Evolutionary conservation across 164 flowering plant species (phyloP).

Genomic region (Paratinospora sagittata): DNA sequence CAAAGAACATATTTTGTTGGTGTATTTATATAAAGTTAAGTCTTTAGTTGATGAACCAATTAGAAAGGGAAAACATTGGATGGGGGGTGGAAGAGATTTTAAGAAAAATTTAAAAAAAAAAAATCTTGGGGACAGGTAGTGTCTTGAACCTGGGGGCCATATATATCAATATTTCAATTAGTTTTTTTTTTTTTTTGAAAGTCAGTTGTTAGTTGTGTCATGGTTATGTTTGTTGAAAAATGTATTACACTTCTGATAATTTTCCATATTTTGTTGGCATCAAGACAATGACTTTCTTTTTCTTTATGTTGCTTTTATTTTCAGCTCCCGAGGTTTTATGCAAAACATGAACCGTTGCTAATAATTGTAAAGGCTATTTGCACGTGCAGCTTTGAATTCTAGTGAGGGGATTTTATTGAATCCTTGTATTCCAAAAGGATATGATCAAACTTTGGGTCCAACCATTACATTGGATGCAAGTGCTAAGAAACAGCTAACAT

Average conservation of each 20-base stretch:
- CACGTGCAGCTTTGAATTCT: slow-evolving; percentile 29
- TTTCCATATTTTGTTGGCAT: background rate
- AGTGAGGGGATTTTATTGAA: slow-evolving; percentile 12
- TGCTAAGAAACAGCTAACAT: slow-evolving; percentile 13
- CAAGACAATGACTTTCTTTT: background rate
- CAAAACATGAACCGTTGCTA: background rate
- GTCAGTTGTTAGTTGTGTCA: background rate
- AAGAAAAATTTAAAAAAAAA: no score
- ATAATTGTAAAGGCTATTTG: slow-evolving; percentile 6
- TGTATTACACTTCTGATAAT: background rate
- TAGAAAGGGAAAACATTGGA: no score
- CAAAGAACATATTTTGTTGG: no score
- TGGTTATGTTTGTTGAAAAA: background rate
- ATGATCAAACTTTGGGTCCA: slow-evolving; percentile 11
- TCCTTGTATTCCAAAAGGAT: slow-evolving; percentile 53
- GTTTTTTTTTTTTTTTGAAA: no score
- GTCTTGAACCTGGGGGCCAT: no score
- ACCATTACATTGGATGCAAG: slow-evolving; percentile 18
- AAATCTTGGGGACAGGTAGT: no score
- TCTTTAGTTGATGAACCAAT: no score
- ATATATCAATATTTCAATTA: background rate
- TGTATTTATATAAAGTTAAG: no score
- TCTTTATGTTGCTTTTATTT: no score
- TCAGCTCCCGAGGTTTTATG: background rate
- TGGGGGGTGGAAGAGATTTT: no score